A percentile compares a stretch with the other conserved stretches of the same genome.
These are phyloP conservation scores for Chlamydomonas incerta DNA, from an alignment of 139 green algal species.

Conservation along the genomic window DNA sequence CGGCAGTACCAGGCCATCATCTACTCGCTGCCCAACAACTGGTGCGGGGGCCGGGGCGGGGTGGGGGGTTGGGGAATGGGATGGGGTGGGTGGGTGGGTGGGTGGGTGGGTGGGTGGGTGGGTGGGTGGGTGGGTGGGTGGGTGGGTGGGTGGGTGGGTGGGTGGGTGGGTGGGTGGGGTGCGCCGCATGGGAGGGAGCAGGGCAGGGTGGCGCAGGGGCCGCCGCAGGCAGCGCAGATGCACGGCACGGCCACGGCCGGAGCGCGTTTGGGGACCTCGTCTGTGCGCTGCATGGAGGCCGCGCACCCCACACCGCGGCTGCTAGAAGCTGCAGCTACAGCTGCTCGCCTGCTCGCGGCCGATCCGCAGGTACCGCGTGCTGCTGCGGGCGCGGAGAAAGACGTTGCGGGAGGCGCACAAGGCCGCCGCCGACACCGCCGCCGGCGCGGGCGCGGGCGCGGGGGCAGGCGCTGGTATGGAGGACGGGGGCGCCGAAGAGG, in stretches of 20 bases:
- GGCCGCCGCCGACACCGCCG: not conserved
- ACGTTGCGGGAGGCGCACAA: not conserved
- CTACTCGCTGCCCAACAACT: constrained; percentile 42
- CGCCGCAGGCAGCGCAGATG: no score
- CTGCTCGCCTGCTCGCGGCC: not conserved
- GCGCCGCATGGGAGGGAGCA: no score
- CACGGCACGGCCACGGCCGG: no score
- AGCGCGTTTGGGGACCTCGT: no score
- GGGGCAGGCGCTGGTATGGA: not conserved
- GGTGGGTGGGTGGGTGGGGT: no score
- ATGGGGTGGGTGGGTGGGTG: not conserved
- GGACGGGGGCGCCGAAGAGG: not conserved
- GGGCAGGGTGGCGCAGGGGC: no score
- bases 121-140: not conserved
- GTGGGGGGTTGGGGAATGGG: not conserved
- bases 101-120: not conserved
- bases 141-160: no score
- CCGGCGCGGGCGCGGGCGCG: not conserved
- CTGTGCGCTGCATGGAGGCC: no score
- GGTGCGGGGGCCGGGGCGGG: constrained; percentile 7
- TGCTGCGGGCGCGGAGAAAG: not conserved
- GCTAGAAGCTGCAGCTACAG: not conserved
- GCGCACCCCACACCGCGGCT: no score
- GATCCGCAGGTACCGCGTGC: not conserved
- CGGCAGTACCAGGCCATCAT: constrained; percentile 41